Percentiles rank a stretch among this genome's conserved stretches.
phyloP scores from a whole-genome alignment of 2,329 filamentous ascomycete genomes.

The Juglanconis juglandina region DNA sequence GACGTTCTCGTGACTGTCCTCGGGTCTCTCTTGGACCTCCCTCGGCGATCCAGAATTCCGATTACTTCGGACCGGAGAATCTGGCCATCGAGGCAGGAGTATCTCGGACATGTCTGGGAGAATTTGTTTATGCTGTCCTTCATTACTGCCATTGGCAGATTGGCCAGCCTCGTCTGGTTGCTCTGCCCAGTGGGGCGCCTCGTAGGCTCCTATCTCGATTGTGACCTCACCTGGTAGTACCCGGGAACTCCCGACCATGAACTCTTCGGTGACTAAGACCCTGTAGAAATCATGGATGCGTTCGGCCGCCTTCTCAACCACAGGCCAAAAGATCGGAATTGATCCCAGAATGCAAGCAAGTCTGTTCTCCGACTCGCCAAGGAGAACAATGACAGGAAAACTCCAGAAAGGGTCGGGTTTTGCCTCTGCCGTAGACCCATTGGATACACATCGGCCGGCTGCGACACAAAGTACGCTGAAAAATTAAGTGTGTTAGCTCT shows the following conservation, averaged over 20 bases:
- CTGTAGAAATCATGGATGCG: slow-evolving; percentile 22
- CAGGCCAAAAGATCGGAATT: slow-evolving; percentile 9
- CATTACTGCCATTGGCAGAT: background rate
- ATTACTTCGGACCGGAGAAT: background rate
- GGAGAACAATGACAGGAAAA: slow-evolving; percentile 29
- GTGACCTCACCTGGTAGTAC: background rate
- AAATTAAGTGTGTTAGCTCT: background rate
- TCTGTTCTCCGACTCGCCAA: slow-evolving; percentile 32
- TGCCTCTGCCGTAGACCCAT: slow-evolving; percentile 28
- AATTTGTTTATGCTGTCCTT: background rate
- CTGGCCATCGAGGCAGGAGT: background rate
- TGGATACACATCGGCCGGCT: slow-evolving; percentile 29
- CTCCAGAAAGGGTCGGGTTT: slow-evolving; percentile 32
- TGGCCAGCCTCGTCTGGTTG: background rate
- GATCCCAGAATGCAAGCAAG: background rate
- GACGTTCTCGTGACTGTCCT: no score
- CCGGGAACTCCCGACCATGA: slow-evolving; percentile 13
- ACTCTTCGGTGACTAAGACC: slow-evolving; percentile 26
- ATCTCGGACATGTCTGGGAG: background rate
- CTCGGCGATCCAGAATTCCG: background rate
- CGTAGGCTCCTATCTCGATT: background rate
- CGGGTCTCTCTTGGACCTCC: no score
- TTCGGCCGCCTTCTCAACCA: slow-evolving; percentile 25
- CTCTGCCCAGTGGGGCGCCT: background rate
- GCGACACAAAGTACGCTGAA: slow-evolving; percentile 28